Evolutionary conservation across 108 stramenopile species (phyloP).

Genomic region (Cyclotella choctawhatcheeana): DNA sequence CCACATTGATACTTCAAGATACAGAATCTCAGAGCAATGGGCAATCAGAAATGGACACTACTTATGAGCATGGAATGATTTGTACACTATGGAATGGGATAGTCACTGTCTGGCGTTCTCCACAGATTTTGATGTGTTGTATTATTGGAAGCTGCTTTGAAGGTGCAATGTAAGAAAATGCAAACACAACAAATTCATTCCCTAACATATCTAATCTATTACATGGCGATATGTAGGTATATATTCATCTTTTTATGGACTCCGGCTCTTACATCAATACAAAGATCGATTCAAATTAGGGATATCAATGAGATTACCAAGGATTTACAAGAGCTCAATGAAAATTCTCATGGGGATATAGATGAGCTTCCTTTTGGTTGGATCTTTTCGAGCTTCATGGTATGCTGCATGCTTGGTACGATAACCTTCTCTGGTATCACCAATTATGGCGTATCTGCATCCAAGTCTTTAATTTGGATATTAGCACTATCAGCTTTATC

Average conservation of each 20-base stretch:
- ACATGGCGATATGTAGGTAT: slow-evolving; percentile 46
- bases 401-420: slow-evolving; percentile 92
- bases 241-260: slow-evolving; percentile 98
- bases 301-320: background rate
- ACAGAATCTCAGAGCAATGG: slow-evolving; percentile 1
- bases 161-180: slow-evolving; percentile 54
- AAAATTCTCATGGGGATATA: slow-evolving; percentile 31
- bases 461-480: slow-evolving; percentile 60
- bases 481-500: slow-evolving; percentile 63
- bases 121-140: slow-evolving; percentile 77
- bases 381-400: slow-evolving; percentile 95
- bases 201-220: background rate
- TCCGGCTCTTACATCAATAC: slow-evolving; percentile 72
- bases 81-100: slow-evolving; percentile 58
- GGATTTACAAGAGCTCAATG: background rate
- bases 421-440: slow-evolving; percentile 75
- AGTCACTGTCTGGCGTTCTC: slow-evolving; percentile 58
- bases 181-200: no score
- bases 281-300: slow-evolving; percentile 17
- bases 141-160: slow-evolving; percentile 92
- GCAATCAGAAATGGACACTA: background rate
- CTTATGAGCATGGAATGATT: slow-evolving; percentile 13
- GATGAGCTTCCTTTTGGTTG: slow-evolving; percentile 83
- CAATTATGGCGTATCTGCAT: slow-evolving; percentile 59
- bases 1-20: background rate